phyloP scores from a whole-genome alignment of 2,329 filamentous ascomycete genomes.

The Penicillium concentricum region DNA sequence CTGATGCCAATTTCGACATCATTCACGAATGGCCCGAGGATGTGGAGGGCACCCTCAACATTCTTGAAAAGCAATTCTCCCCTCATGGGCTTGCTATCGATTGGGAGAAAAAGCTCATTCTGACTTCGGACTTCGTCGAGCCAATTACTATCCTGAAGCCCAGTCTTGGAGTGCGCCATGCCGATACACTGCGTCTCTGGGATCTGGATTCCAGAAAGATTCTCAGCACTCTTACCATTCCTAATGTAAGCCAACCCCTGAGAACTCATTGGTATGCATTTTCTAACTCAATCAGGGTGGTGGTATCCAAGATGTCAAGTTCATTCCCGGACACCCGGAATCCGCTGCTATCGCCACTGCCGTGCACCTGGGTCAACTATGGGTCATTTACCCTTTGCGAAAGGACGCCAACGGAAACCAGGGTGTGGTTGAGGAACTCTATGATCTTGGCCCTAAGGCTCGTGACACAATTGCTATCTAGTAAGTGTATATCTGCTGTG shows the following conservation, averaged over 20 bases:
- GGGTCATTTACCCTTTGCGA: slow-evolving; percentile 65
- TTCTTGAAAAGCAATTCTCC: slow-evolving; percentile 60
- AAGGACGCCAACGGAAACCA: slow-evolving; percentile 55
- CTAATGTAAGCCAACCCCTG: slow-evolving; percentile 43
- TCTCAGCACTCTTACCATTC: slow-evolving; percentile 61
- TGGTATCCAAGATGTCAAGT: slow-evolving; percentile 65
- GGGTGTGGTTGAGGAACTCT: slow-evolving; percentile 59
- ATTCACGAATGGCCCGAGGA: slow-evolving; percentile 64
- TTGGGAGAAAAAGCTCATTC: slow-evolving; percentile 57
- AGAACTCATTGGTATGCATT: neutral
- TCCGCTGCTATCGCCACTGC: slow-evolving; percentile 60
- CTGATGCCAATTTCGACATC: slow-evolving; percentile 58
- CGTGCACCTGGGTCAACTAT: slow-evolving; percentile 60
- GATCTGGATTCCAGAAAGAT: slow-evolving; percentile 55
- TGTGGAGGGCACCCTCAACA: slow-evolving; percentile 53
- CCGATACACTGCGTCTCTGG: slow-evolving; percentile 62
- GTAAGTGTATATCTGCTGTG: slow-evolving; percentile 24
- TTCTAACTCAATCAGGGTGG: slow-evolving; percentile 39
- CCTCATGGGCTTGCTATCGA: slow-evolving; percentile 61
- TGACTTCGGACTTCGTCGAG: slow-evolving; percentile 64
- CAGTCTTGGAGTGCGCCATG: slow-evolving; percentile 52
- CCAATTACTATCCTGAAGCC: slow-evolving; percentile 63
- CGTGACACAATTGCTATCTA: slow-evolving; percentile 60
- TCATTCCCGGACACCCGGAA: slow-evolving; percentile 61
- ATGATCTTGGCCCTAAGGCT: slow-evolving; percentile 57